These are phyloP conservation scores for Yamadazyma spencermartinsiae DNA, from an alignment of 1,139 yeast genomes.

Conservation along the genomic window DNA sequence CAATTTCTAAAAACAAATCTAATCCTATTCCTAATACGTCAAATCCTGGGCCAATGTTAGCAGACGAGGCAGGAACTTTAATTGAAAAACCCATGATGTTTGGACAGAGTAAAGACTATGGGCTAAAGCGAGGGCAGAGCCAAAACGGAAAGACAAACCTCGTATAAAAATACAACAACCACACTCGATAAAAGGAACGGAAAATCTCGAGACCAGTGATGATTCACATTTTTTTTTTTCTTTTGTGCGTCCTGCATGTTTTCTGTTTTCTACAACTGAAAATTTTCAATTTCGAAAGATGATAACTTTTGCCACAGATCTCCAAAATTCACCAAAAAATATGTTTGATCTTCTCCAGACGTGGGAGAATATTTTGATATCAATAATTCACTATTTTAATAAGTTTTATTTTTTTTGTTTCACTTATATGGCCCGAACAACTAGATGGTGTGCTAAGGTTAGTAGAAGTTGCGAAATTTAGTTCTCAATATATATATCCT, in stretches of 20 bases:
- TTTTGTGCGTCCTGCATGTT: neutral
- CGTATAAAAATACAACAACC: neutral
- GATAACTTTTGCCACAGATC: neutral
- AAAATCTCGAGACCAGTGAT: neutral
- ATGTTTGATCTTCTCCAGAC: neutral
- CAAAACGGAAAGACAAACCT: neutral
- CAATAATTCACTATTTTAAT: neutral
- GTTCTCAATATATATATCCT: too few species aligned
- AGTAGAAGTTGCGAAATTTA: too few species aligned
- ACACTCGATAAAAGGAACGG: neutral
- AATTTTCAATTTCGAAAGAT: neutral
- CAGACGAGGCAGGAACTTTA: conserved; percentile 94
- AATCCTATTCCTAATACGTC: conserved; percentile 94
- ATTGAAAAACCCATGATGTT: conserved; percentile 26
- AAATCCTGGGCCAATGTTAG: conserved; percentile 97
- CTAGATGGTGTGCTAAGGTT: too few species aligned
- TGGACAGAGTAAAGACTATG: neutral
- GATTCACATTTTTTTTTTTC: neutral
- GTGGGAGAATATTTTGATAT: neutral
- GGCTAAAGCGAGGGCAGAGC: too few species aligned
- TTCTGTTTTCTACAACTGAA: neutral
- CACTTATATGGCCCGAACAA: too few species aligned
- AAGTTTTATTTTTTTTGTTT: neutral
- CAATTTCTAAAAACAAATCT: conserved; percentile 66
- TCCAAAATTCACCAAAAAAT: conserved; percentile 1